Evolutionary conservation across 306 rosid species (phyloP).

Genomic region (Fagus sylvatica): DNA sequence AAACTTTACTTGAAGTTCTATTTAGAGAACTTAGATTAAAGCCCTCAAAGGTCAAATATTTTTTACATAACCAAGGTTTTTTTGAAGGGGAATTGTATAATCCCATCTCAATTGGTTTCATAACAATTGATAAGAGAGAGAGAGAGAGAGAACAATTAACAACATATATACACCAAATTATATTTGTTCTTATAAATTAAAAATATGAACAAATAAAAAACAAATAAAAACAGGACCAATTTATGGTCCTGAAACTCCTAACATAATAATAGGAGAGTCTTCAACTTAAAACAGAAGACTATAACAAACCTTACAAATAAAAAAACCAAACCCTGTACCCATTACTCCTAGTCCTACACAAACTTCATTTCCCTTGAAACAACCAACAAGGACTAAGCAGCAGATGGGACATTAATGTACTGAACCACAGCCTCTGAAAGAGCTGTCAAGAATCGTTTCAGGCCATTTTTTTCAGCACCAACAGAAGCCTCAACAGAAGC

Average conservation of each 20-base stretch:
- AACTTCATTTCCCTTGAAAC: neutral
- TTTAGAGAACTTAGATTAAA: too few relatives aligned
- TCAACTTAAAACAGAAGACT: neutral
- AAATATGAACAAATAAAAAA: too few relatives aligned
- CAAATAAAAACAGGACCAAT: neutral
- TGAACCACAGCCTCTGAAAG: constrained; percentile 22
- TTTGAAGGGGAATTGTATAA: too few relatives aligned
- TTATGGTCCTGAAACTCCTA: neutral
- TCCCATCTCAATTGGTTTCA: too few relatives aligned
- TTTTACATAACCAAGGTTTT: too few relatives aligned
- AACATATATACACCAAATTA: neutral
- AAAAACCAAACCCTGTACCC: constrained; percentile 1
- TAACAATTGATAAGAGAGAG: neutral
- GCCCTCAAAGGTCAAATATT: too few relatives aligned
- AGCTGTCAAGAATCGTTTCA: constrained; percentile 22
- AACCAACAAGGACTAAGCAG: constrained; percentile 38
- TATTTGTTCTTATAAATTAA: neutral
- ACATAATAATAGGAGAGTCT: neutral
- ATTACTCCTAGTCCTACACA: neutral
- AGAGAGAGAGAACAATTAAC: neutral
- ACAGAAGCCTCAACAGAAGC: neutral
- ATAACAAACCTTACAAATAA: neutral
- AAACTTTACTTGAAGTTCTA: too few relatives aligned
- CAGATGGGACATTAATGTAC: constrained; percentile 43
- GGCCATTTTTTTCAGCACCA: neutral